phyloP scores from a whole-genome alignment of 352 stramenopile genomes.

The Globisporangium solare region DNA sequence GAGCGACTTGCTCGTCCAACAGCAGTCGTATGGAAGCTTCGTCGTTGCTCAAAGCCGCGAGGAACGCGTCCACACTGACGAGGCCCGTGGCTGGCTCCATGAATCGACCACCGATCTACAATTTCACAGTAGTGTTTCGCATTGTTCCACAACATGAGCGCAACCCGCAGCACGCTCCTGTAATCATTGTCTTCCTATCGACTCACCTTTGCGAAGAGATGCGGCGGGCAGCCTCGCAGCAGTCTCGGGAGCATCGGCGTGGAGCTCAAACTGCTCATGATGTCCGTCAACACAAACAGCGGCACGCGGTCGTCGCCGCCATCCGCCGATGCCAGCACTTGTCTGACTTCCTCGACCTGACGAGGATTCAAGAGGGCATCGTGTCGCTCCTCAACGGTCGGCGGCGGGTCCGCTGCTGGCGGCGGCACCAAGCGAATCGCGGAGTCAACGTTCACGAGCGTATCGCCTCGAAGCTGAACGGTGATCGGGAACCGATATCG shows the following conservation, averaged over 20 bases:
- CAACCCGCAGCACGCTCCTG: neutral
- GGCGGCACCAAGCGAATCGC: conserved; percentile 30
- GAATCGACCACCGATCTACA: conserved; percentile 36
- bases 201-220: conserved; percentile 44
- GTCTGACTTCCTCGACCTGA: conserved; percentile 26
- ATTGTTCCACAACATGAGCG: neutral
- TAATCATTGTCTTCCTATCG: neutral
- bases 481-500: conserved; percentile 55
- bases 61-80: conserved; percentile 33
- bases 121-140: neutral
- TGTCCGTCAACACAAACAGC: conserved; percentile 26
- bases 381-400: conserved; percentile 40
- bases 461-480: conserved; percentile 54
- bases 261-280: conserved; percentile 26
- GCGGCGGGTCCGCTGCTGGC: conserved; percentile 24
- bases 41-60: conserved; percentile 24
- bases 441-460: conserved; percentile 33
- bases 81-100: conserved; percentile 18
- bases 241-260: conserved; percentile 27
- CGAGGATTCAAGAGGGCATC: conserved; percentile 38
- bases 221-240: conserved; percentile 35
- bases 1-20: neutral
- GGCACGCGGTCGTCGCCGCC: conserved; percentile 23
- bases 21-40: conserved; percentile 19
- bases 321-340: conserved; percentile 15